Evolutionary conservation across 1,284 basidiomycete genomes (phyloP), one percentile per base, ranked within the genome.

Genomic region (Violaceomyces palustris): DNA sequence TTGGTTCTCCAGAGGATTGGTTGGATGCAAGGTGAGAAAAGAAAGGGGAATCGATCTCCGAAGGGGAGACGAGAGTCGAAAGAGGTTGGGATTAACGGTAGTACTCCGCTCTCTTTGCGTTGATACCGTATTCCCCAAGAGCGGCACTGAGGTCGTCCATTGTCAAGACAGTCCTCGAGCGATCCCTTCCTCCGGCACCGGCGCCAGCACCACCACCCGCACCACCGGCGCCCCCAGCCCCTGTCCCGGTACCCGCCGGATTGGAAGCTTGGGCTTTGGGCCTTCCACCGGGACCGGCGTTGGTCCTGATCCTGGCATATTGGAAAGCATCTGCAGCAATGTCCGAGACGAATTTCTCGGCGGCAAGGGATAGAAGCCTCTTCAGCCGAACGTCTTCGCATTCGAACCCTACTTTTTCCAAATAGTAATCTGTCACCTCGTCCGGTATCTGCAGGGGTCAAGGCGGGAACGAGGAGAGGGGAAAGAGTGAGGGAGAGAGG

Each of bases 281-380:
- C 17, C 60, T 43, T 3, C 78, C 76, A 4, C 70, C 70, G 0
- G 76, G 76, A 17, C 63, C 77, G 37, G 69, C 78, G 50, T 75
- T 79, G 42, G 74, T 89, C 42, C 94, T 83, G 65, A 98, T 88
- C 21, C 93, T 86, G 3, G 94, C 93, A 74, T 97, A 94, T 70
- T 97, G 91, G 75, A 90, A 98, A 12, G 94, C 91, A 74, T 99
- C 94, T 8, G 88, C 83, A 2, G 93, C 88, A 54, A 99, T 93
- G 74, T 98, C 94, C 10, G 90, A 87, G 31, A 98, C 85, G 72
- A 99, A 98, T 73, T 98, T 98, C 73, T 99, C 94, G 0, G 93
- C 90, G 1, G 94, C 92, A 23, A 98, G 81, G 0, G 92, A 92
- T 19, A 99, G 78, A 7, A 99, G 81, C 5, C 93, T 85, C 77